A percentile compares a stretch with the other conserved stretches of the same genome.
Evolutionary conservation across 352 stramenopile genomes (phyloP).

Genomic region (Phytophthora colocasiae): DNA sequence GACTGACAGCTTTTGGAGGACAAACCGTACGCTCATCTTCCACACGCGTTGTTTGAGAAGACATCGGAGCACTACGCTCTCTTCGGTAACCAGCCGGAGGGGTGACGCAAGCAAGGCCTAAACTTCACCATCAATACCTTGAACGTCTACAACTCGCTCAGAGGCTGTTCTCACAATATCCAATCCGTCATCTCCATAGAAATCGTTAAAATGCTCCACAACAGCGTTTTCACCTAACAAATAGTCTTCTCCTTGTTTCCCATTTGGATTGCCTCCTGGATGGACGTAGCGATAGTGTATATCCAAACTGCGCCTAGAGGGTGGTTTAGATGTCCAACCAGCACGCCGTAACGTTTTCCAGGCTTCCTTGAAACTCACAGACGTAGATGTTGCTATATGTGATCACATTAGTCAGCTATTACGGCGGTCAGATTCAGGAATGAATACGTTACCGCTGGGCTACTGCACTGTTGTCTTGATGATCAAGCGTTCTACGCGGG

Average conservation of each 20-base stretch:
- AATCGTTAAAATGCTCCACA: neutral
- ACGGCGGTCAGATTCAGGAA: too few species aligned
- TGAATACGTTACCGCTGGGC: too few species aligned
- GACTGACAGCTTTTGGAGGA: too few species aligned
- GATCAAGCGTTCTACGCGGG: too few species aligned
- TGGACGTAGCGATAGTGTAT: neutral
- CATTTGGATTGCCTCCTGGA: neutral
- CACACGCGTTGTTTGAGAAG: too few species aligned
- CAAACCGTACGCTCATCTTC: too few species aligned
- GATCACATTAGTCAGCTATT: too few species aligned
- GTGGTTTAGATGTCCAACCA: neutral
- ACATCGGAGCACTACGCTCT: too few species aligned
- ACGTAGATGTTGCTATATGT: too few species aligned
- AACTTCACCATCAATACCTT: neutral
- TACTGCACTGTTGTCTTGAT: too few species aligned
- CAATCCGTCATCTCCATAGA: neutral
- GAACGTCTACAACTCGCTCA: neutral
- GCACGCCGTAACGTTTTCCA: neutral
- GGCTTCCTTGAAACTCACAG: neutral
- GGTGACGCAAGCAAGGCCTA: too few species aligned
- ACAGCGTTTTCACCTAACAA: neutral
- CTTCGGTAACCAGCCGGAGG: too few species aligned
- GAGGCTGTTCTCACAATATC: neutral
- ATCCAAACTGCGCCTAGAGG: neutral
- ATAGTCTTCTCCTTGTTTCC: constrained; percentile 1